phyloP scores from a whole-genome alignment of 2,329 filamentous ascomycete species.

The Coniella lustricola region DNA sequence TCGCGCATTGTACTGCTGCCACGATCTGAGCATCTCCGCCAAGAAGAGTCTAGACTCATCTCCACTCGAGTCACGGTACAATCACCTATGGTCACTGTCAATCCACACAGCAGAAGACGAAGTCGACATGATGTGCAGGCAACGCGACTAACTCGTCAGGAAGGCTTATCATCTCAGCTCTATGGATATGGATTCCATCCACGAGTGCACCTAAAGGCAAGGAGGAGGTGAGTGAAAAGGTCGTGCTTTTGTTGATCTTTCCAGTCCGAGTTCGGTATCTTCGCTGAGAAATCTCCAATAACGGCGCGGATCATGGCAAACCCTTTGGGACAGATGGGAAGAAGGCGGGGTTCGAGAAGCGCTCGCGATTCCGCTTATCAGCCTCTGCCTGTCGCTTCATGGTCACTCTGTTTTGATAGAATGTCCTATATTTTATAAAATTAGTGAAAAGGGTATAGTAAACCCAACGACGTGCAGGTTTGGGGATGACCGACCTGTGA shows the following conservation, averaged over 20 bases:
- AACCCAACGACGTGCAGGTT: too few species aligned
- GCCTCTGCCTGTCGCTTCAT: constrained; percentile 71
- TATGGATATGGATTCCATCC: not conserved
- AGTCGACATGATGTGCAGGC: constrained; percentile 1
- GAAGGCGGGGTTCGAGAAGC: constrained; percentile 66
- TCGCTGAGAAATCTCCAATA: not conserved
- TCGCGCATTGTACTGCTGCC: too few species aligned
- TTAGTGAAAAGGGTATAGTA: not conserved
- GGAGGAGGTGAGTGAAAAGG: not conserved
- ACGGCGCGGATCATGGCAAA: constrained; percentile 28
- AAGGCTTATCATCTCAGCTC: not conserved
- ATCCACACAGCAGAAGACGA: not conserved
- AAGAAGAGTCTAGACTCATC: too few species aligned
- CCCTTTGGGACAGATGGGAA: constrained; percentile 81
- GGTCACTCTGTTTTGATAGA: constrained; percentile 79
- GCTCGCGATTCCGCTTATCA: constrained; percentile 74
- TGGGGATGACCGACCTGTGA: constrained; percentile 53
- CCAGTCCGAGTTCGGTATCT: not conserved
- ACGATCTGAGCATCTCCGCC: too few species aligned
- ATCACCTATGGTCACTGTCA: not conserved
- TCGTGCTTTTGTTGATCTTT: not conserved
- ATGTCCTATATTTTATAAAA: constrained; percentile 48
- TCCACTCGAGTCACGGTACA: too few species aligned
- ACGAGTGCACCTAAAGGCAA: not conserved
- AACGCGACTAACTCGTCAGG: not conserved